These are phyloP conservation scores for Penicillium digitatum DNA, from an alignment of 2,329 filamentous ascomycete species.

Conservation along the genomic window DNA sequence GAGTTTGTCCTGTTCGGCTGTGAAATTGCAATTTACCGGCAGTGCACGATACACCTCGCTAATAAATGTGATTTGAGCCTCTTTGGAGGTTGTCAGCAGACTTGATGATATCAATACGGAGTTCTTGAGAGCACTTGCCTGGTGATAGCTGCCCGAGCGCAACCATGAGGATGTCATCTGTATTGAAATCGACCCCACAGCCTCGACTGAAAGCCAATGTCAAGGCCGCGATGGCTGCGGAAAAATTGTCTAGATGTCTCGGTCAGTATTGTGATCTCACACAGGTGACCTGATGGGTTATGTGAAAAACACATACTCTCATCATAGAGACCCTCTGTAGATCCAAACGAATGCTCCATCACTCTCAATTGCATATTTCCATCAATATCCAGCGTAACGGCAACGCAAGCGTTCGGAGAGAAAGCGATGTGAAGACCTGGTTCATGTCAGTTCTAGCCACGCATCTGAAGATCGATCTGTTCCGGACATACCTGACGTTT, in stretches of 20 bases:
- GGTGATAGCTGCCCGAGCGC: slow-evolving; percentile 53
- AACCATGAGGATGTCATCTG: slow-evolving; percentile 67
- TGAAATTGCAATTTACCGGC: slow-evolving; percentile 74
- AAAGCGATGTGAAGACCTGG: slow-evolving; percentile 39
- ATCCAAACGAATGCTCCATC: slow-evolving; percentile 42
- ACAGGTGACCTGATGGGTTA: not conserved
- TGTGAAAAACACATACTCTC: slow-evolving; percentile 31
- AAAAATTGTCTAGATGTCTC: slow-evolving; percentile 34
- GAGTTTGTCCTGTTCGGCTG: slow-evolving; percentile 70
- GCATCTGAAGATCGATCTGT: not conserved
- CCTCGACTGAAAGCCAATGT: slow-evolving; percentile 52
- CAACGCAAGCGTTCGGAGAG: slow-evolving; percentile 45
- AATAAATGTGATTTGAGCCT: slow-evolving; percentile 60
- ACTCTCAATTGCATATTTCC: slow-evolving; percentile 38
- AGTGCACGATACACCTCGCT: slow-evolving; percentile 65
- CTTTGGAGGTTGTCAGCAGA: slow-evolving; percentile 36
- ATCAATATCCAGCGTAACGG: slow-evolving; percentile 38
- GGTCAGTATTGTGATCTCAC: not conserved
- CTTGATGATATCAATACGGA: slow-evolving; percentile 31
- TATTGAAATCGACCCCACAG: slow-evolving; percentile 49
- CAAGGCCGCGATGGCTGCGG: slow-evolving; percentile 59
- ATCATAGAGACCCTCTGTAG: slow-evolving; percentile 34
- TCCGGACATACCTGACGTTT: slow-evolving; percentile 57
- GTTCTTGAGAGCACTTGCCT: slow-evolving; percentile 36
- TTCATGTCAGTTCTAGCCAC: slow-evolving; percentile 11